Conservation (phyloP, 192 early-diverging fungal species). For the Lobosporangium transversale region DNA sequence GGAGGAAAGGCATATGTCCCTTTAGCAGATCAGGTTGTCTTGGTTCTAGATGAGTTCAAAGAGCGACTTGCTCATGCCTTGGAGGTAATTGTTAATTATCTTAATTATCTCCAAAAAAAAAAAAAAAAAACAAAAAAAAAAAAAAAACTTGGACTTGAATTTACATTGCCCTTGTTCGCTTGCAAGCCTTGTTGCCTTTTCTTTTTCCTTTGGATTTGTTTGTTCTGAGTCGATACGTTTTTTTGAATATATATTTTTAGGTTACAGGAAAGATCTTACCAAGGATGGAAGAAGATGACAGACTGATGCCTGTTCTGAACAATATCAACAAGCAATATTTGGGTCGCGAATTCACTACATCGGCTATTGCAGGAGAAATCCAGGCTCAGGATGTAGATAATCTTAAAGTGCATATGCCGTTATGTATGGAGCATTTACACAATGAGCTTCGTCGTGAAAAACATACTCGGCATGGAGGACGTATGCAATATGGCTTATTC, state of each 20-base stretch:
- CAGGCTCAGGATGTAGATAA: slow-evolving; percentile 74
- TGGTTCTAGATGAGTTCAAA: slow-evolving; percentile 83
- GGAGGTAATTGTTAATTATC: slow-evolving; percentile 52
- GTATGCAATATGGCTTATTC: slow-evolving; percentile 94
- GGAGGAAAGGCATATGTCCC: slow-evolving; percentile 80
- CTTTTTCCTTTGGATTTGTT: too few relatives aligned
- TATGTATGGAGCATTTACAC: slow-evolving; percentile 92
- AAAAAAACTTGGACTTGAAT: too few relatives aligned
- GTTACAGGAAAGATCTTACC: slow-evolving; percentile 81
- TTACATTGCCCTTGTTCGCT: too few relatives aligned
- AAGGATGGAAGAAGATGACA: slow-evolving; percentile 91
- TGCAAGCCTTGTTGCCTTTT: too few relatives aligned
- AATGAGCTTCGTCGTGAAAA: slow-evolving; percentile 71
- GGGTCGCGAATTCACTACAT: slow-evolving; percentile 71
- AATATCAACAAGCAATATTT: slow-evolving; percentile 87
- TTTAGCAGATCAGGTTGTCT: slow-evolving; percentile 69
- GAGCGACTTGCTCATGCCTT: slow-evolving; percentile 63
- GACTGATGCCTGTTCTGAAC: slow-evolving; percentile 86
- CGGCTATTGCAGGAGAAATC: slow-evolving; percentile 64
- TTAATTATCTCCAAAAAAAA: too few relatives aligned
- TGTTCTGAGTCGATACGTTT: too few relatives aligned
- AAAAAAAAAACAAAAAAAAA: too few relatives aligned
- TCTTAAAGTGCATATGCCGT: slow-evolving; percentile 81
- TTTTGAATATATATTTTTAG: too few relatives aligned
- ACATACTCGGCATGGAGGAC: slow-evolving; percentile 88